Evolutionary conservation across 768 basidiomycete genomes (phyloP), one percentile per base, ranked within the genome.

Genomic region (Tricholoma terreum): DNA sequence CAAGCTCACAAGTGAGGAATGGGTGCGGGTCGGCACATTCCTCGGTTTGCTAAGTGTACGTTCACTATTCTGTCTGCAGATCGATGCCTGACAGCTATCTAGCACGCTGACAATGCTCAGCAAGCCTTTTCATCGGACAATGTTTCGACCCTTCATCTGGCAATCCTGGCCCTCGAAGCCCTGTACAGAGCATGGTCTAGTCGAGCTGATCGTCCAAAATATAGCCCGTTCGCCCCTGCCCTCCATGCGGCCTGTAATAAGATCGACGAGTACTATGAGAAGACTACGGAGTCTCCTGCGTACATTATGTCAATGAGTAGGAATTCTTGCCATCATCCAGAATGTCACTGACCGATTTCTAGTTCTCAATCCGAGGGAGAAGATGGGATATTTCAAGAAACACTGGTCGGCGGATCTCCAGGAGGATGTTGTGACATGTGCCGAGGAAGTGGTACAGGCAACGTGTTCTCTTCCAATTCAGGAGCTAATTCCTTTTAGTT

Each of bases 261-360:
- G 51, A 60, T 71, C 6, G 55, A 59, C 22, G 62, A 66, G 22
- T 35, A 35, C 9, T 35, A 35, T 35, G 34, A 35, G 34, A 35
- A 35, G 43, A 69, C 67, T 4, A 58, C 67, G 0, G 58, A 58
- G n/a, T 71, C 69, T 0, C 61, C 67, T 57, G 67, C 66, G 5
- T 68, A 68, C 52, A 68, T 66, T 14, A 62, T 71, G 33, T 56
- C 61, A 7, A 69, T 69, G 64, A 42, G 66, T 66, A 59, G 17
- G 61, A 52, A 19, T 34, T 19, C 9, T n/a, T 53, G 24, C 10
- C 6, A 11, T 31, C n/a, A n/a, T n/a, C n/a, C n/a, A n/a, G n/a
- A n/a, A 50, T 7, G 6, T 33, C 17, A 12, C 30, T 50, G 17
- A 50, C 6, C 10, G 31, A 22, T 45, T 22, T 40, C 8, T 50